Base-by-base conservation (phyloP, 2,329 filamentous ascomycete species). In the Colletotrichum paranaense region DNA sequence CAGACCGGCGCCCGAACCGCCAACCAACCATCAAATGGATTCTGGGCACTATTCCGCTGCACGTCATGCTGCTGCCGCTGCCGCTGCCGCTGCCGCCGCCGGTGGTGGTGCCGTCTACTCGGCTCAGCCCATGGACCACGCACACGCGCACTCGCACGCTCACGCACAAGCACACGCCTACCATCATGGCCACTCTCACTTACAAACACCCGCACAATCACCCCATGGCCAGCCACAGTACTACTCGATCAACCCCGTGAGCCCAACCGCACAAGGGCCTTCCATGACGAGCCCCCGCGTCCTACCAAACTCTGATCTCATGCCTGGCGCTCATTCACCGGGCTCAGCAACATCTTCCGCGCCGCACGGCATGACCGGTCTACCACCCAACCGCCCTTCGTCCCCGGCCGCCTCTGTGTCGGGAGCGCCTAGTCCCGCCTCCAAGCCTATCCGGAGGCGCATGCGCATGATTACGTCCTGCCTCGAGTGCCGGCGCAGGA, bases 401-500 rank as follows among this genome's bases (percentile, higher is more conserved):
- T 74, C 72, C 22, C 72, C 62, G 22, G 58, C 42, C n/a, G 57
- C 62, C 46, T 67, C 68, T n/a, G 58, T 28, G 14, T 46, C 68
- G 11, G 68, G 55, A 22, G 59, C 58, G 22, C 19, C 68, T 26
- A 57, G 60, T 49, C 64, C 73, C 11, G n/a, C 63, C 32, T 70
- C 78, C 60, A 86, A 83, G 74, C 85, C 85, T 3, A 89, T 91
- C 73, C 86, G 89, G 38, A 85, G 91, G 57, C 86, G 91, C 75
- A 89, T 92, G 84, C 87, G 90, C 78, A 88, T 92, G 86, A 92
- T 94, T 81, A 89, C 89, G 74, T 92, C 90, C 32, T 94, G 92
- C 79, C 87, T 92, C 42, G 90, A 93, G 80, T 94, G 92, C 79
- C 89, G 94, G 52, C 89, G 93, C 26, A 89, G 94, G 53, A 96